phyloP scores from a whole-genome alignment of 2,329 filamentous ascomycete genomes.

The Colletotrichum lupini region DNA sequence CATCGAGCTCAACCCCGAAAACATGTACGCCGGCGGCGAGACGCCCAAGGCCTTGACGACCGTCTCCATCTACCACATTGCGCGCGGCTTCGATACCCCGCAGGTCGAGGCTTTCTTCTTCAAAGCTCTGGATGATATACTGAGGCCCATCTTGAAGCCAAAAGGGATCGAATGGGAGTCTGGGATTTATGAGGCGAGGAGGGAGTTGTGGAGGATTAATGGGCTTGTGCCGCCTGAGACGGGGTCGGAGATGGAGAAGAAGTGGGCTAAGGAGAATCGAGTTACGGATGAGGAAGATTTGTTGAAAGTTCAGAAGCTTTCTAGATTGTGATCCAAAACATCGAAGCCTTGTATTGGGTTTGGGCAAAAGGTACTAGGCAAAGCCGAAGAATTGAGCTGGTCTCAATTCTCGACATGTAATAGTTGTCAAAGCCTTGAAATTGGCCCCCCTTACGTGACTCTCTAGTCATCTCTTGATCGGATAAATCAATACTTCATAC shows the following conservation, averaged over 20 bases:
- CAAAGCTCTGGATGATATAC: neutral
- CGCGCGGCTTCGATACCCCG: constrained; percentile 1
- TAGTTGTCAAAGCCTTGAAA: no score
- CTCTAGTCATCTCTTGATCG: no score
- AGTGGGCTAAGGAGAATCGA: neutral
- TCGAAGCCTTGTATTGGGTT: no score
- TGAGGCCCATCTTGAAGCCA: constrained; percentile 6
- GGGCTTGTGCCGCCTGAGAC: neutral
- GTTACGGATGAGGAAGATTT: constrained; percentile 3
- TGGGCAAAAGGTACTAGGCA: no score
- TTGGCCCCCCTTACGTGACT: no score
- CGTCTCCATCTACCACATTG: constrained; percentile 18
- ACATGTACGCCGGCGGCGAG: constrained; percentile 57
- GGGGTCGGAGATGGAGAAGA: constrained; percentile 7
- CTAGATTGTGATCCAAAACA: neutral
- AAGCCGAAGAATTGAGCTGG: no score
- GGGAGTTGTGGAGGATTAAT: constrained; percentile 20
- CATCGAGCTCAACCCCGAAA: constrained; percentile 38
- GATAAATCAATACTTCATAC: neutral
- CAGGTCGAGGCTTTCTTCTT: constrained; percentile 8
- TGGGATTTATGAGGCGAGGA: constrained; percentile 18
- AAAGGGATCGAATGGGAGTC: constrained; percentile 20
- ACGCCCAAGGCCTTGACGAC: constrained; percentile 22
- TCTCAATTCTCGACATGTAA: no score
- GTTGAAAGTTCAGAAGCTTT: neutral